These are phyloP conservation scores for Boletus putidus DNA, from an alignment of 1,284 basidiomycete genomes.

Conservation along the genomic window DNA sequence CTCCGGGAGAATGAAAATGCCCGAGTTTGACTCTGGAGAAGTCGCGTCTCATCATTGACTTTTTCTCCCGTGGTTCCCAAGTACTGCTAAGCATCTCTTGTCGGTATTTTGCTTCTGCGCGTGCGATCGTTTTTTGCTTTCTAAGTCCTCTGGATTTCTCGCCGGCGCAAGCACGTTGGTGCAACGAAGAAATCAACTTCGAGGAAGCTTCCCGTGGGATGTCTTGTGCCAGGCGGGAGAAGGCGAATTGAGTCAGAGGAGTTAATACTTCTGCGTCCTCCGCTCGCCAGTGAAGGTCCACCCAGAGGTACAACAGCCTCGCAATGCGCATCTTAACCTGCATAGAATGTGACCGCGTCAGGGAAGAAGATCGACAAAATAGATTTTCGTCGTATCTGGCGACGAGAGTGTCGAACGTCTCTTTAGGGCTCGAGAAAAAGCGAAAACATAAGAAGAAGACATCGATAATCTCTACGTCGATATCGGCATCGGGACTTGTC, in stretches of 20 bases:
- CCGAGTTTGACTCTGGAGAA: constrained; percentile 31
- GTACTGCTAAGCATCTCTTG: constrained; percentile 23
- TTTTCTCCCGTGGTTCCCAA: constrained; percentile 36
- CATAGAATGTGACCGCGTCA: constrained; percentile 46
- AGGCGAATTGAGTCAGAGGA: constrained; percentile 40
- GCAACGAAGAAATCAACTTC: constrained; percentile 29
- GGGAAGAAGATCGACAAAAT: constrained; percentile 35
- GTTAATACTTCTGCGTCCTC: constrained; percentile 47
- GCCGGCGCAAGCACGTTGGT: constrained; percentile 27
- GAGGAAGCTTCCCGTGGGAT: constrained; percentile 36
- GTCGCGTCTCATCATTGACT: constrained; percentile 30
- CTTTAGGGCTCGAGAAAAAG: constrained; percentile 61
- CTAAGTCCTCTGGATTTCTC: constrained; percentile 27
- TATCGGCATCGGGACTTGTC: constrained; percentile 43
- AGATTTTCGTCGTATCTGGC: constrained; percentile 56
- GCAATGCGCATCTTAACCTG: constrained; percentile 65
- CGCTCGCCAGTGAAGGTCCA: constrained; percentile 71
- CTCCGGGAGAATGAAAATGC: constrained; percentile 38
- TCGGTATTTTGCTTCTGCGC: constrained; percentile 24
- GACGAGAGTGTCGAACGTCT: constrained; percentile 56
- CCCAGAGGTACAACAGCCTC: constrained; percentile 71
- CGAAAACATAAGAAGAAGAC: constrained; percentile 80
- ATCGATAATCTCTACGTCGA: constrained; percentile 42
- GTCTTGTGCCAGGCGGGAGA: constrained; percentile 31
- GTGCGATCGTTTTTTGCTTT: constrained; percentile 34